phyloP scores from a whole-genome alignment of 768 basidiomycete genomes.

The Kwoniella newhampshirensis region DNA sequence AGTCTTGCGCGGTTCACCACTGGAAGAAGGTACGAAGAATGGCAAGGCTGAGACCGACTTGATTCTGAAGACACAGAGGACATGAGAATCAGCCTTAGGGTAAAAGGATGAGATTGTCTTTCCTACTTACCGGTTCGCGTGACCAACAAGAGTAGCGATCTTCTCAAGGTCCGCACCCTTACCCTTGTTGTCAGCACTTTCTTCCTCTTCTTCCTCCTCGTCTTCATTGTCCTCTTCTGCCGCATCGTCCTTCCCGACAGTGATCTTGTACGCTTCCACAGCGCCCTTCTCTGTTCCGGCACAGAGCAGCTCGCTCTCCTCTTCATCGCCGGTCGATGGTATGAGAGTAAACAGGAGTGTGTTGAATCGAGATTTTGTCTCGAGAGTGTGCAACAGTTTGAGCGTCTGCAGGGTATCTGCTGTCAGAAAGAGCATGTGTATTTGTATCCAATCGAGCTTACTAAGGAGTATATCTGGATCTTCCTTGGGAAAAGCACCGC shows the following conservation, averaged over 20 bases:
- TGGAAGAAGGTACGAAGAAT: conserved; percentile 10
- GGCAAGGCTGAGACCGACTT: conserved; percentile 44
- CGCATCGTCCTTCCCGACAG: conserved; percentile 56
- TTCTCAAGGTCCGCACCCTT: conserved; percentile 26
- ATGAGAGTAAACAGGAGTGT: conserved; percentile 73
- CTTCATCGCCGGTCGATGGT: conserved; percentile 49
- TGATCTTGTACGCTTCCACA: conserved; percentile 66
- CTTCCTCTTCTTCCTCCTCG: conserved; percentile 31
- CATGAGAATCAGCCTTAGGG: conserved; percentile 7
- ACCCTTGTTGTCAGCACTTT: conserved; percentile 18
- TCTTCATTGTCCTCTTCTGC: conserved; percentile 38
- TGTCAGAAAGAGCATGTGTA: not conserved
- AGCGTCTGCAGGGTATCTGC: conserved; percentile 64
- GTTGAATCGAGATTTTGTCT: conserved; percentile 79
- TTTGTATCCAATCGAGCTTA: conserved; percentile 49
- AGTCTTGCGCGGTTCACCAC: conserved; percentile 55
- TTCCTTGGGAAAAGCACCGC: conserved; percentile 72
- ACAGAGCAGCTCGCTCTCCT: conserved; percentile 61
- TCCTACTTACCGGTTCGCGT: conserved; percentile 72
- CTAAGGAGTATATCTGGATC: conserved; percentile 80
- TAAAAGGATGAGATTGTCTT: not conserved
- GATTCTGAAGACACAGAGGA: conserved; percentile 31
- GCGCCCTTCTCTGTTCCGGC: conserved; percentile 89
- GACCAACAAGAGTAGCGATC: conserved; percentile 69
- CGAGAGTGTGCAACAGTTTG: conserved; percentile 69